Base-by-base conservation (phyloP, 1,139 yeast genomes). In the Saccharomycopsis hybrid region DNA sequence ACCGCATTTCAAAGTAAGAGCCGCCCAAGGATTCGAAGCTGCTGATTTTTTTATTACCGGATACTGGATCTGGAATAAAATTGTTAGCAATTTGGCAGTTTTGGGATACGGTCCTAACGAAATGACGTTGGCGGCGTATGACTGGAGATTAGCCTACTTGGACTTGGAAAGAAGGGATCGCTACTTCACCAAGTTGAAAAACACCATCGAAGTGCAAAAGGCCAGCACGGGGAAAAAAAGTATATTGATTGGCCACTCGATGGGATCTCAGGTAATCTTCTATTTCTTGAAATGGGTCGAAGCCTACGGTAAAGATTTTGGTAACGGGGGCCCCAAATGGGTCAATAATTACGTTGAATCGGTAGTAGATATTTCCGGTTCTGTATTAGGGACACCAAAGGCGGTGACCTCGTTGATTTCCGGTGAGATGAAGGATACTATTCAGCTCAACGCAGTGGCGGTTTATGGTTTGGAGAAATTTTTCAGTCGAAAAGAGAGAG, bases 381-480 rank as follows among this genome's bases (percentile, higher is more conserved):
- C 95, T 4, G 68, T 80, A 50, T 71, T 92, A 51, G 98, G 98
- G 1, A 89, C 97, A 0, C 98, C 98, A 1, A 92, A 92, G 65
- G 85, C 96, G 0, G 78, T 89, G 33, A 89, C 95, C 0, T 97
- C 97, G 0, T 70, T 92, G 54, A 67, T 94, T 25, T 87, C 96
- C 24, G 98, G 98, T 29, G 98, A 92, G 67, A 92, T 94, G 98
- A 87, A 83, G 65, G 98, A 92, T 63, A 92, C 98, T 0, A 95
- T 94, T 30, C 96, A 92, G 61, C 72, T 92, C 63, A 92, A 92
- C 64, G 84, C 95, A 1, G 69, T 92, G 57, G 98, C 98, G 0
- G 89, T 90, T 55, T 88, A 88, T 60, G 98, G 97, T 1, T 73
- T 92, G 53, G 98, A 92, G 62, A 88, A 86, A 67, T 94, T 90